Evolutionary conservation across 768 basidiomycete genomes (phyloP), one percentile per base, ranked within the genome.

Genomic region (Podaxis sp.): DNA sequence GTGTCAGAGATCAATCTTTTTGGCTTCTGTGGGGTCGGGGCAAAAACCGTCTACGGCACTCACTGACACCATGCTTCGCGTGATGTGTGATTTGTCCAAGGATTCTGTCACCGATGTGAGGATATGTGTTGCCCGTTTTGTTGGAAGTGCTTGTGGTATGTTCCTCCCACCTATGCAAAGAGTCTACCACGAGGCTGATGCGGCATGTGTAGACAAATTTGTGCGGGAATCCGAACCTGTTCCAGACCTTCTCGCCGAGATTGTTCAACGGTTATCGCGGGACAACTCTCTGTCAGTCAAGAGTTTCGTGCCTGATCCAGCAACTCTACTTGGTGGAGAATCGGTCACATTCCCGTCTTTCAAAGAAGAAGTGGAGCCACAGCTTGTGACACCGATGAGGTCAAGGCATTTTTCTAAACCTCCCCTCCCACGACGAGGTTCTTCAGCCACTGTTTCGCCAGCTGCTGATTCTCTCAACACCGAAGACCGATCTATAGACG

Each of bases 21-120:
- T 73, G 36, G 69, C 71, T 46, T 73, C 68, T 46, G 70, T 72
- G 49, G 57, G 51, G 25, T 70, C 74, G 51, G 75, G 75, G 37
- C 75, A 49, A 17, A 62, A 70, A 57, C 68, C 74, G 15, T 65
- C 73, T 2, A 73, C 81, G 61, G 68, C 77, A 33, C 73, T 74
- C 61, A 82, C 80, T 67, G 80, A 77, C 66, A 74, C 71, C 65
- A 83, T 86, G 64, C 83, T 92, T 75, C 72, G 78, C 61, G 74
- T 78, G n/a, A 73, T 96, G 19, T 73, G 78, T 27, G 68, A 71
- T 49, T 79, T 96, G 46, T 82, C 84, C 4, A 70, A 77, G 36
- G 96, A 98, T 69, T 69, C 71, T 38, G 86, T 96, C 12, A 80
- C 91, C 55, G 94, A 93, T 64, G 94, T 97, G 37, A 83, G 94